These are phyloP conservation scores for Quercus cerris DNA, from an alignment of 306 rosid genomes.

Conservation along the genomic window DNA sequence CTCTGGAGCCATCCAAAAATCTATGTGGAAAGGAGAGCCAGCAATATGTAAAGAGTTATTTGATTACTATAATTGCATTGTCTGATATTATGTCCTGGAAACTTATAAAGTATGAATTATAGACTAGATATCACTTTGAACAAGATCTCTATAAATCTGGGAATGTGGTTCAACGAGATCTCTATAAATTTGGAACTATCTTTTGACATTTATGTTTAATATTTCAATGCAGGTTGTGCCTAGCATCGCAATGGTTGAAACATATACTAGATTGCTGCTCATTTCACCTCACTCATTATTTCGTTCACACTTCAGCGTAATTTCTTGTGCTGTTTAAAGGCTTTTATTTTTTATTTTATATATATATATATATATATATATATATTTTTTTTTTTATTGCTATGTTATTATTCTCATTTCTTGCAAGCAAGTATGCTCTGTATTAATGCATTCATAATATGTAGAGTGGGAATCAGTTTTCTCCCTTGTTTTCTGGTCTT, in stretches of 20 bases:
- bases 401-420: conserved; percentile 9
- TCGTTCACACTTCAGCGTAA: conserved; percentile 91
- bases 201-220: conserved; percentile 25
- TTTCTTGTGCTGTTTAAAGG: conserved; percentile 16
- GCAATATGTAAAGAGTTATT: background rate
- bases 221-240: conserved; percentile 70
- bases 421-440: background rate
- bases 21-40: background rate
- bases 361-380: too few relatives aligned
- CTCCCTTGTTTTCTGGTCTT: conserved; percentile 13
- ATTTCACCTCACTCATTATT: conserved; percentile 82
- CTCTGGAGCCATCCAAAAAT: background rate
- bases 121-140: background rate
- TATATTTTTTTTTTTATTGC: background rate
- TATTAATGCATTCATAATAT: conserved; percentile 3
- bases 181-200: background rate
- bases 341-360: background rate
- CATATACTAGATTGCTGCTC: conserved; percentile 85
- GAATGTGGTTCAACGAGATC: conserved; percentile 11
- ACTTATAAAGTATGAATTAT: background rate
- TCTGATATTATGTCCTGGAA: background rate
- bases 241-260: conserved; percentile 95
- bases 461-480: conserved; percentile 10
- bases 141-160: background rate
- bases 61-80: background rate